A percentile compares a stretch with the other conserved stretches of the same genome.
Evolutionary conservation across 371 early-diverging fungal genomes (phyloP).

Genomic region (Rhizopus stolonifer): DNA sequence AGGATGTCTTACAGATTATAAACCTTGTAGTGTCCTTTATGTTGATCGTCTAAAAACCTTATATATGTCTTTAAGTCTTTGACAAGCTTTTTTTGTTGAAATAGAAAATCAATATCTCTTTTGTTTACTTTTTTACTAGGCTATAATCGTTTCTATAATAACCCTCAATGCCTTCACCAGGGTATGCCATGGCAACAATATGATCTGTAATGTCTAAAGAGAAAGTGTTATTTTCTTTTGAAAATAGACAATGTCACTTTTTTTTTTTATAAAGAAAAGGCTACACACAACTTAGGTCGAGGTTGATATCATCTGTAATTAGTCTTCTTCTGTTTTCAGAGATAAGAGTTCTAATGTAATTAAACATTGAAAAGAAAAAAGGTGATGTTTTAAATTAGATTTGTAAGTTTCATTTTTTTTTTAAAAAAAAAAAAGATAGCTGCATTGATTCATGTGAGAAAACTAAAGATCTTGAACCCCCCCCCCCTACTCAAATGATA

Average conservation of each 20-base stretch:
- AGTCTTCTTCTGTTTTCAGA: conserved; percentile 58
- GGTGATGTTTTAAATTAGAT: too few relatives aligned
- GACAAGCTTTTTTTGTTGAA: too few relatives aligned
- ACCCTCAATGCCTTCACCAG: conserved; percentile 62
- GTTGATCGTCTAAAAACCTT: conserved; percentile 63
- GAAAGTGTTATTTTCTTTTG: not conserved
- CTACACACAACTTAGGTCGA: conserved; percentile 62
- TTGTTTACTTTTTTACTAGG: conserved; percentile 66
- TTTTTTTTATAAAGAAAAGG: not conserved
- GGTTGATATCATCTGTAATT: conserved; percentile 51
- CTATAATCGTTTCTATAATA: conserved; percentile 62
- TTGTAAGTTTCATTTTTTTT: too few relatives aligned
- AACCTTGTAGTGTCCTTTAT: conserved; percentile 62
- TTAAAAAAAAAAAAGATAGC: too few relatives aligned
- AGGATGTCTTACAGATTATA: conserved; percentile 59
- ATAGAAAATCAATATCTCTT: too few relatives aligned
- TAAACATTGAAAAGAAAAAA: conserved; percentile 38
- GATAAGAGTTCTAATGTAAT: conserved; percentile 36
- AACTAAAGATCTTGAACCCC: too few relatives aligned
- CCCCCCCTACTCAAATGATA: too few relatives aligned
- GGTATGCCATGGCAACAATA: conserved; percentile 74
- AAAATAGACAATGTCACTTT: conserved; percentile 7
- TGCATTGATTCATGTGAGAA: too few relatives aligned
- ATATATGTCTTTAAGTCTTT: too few relatives aligned
- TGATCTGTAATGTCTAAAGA: conserved; percentile 59